Evolutionary conservation across 2,329 filamentous ascomycete species (phyloP).

Genomic region (Diplocarpon rosae): DNA sequence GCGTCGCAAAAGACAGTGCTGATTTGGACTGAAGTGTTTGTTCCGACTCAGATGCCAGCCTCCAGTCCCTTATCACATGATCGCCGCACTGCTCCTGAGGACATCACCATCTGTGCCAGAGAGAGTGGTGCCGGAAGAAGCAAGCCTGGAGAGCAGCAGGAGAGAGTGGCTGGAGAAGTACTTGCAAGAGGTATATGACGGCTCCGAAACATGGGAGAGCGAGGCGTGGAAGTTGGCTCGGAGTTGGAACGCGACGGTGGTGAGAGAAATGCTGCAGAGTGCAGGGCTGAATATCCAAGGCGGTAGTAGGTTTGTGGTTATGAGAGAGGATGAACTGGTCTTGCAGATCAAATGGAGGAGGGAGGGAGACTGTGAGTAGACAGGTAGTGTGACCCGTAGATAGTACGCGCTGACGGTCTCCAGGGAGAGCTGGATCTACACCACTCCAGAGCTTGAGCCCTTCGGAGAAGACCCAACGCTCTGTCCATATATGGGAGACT

Average conservation of each 20-base stretch:
- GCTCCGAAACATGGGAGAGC: conserved; percentile 1
- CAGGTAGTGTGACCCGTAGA: neutral
- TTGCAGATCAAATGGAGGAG: conserved; percentile 46
- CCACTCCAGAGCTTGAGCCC: neutral
- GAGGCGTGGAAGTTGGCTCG: conserved; percentile 9
- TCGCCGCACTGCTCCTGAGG: conserved; percentile 7
- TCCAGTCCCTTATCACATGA: conserved; percentile 10
- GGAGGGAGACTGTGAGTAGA: conserved; percentile 10
- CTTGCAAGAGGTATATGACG: conserved; percentile 5
- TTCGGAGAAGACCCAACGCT: neutral
- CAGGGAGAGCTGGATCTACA: conserved; percentile 1
- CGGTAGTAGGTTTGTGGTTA: conserved; percentile 36
- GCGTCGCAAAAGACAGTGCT: too few species aligned
- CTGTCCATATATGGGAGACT: neutral
- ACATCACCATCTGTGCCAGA: conserved; percentile 1
- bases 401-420: neutral
- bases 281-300: conserved; percentile 37
- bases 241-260: conserved; percentile 34
- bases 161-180: conserved; percentile 7
- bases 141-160: neutral
- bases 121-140: neutral
- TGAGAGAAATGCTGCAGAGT: conserved; percentile 42
- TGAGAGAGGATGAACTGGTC: conserved; percentile 43
- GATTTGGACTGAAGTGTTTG: conserved; percentile 7
- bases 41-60: conserved; percentile 14